phyloP scores from a whole-genome alignment of 140 eudicot genomes.

The Stevia rebaudiana region DNA sequence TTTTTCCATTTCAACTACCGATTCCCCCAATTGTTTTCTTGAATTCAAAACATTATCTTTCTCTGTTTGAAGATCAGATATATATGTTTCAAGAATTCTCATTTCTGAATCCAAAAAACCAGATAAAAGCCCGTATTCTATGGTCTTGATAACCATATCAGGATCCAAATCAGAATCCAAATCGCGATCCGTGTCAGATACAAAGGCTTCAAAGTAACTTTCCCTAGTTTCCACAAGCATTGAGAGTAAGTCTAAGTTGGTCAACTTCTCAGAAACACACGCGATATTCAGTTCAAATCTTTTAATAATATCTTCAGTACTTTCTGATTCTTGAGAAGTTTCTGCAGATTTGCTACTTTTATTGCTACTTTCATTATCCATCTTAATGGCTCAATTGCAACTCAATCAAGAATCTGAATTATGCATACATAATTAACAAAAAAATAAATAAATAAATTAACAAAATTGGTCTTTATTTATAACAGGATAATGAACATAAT shows the following conservation, averaged over 20 bases:
- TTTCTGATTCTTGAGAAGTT: conserved; percentile 44
- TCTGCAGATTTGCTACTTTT: conserved; percentile 33
- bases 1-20: conserved; percentile 39
- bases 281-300: conserved; percentile 63
- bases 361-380: conserved; percentile 52
- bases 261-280: conserved; percentile 52
- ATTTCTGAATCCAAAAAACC: conserved; percentile 62
- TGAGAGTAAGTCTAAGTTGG: conserved; percentile 55
- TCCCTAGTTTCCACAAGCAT: conserved; percentile 69
- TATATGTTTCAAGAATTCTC: conserved; percentile 35
- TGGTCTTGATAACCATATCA: conserved; percentile 34
- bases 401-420: conserved; percentile 27
- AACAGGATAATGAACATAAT: neutral
- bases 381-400: conserved; percentile 23
- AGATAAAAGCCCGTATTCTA: conserved; percentile 59
- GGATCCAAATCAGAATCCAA: conserved; percentile 37
- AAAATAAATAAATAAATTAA: neutral
- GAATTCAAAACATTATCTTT: conserved; percentile 40
- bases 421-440: neutral
- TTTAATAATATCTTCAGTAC: conserved; percentile 38
- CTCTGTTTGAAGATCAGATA: conserved; percentile 43
- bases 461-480: no score
- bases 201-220: conserved; percentile 57
- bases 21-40: conserved; percentile 31
- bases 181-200: conserved; percentile 38